phyloP scores from a whole-genome alignment of 441 rosid species.

The Brassica hybrid region DNA sequence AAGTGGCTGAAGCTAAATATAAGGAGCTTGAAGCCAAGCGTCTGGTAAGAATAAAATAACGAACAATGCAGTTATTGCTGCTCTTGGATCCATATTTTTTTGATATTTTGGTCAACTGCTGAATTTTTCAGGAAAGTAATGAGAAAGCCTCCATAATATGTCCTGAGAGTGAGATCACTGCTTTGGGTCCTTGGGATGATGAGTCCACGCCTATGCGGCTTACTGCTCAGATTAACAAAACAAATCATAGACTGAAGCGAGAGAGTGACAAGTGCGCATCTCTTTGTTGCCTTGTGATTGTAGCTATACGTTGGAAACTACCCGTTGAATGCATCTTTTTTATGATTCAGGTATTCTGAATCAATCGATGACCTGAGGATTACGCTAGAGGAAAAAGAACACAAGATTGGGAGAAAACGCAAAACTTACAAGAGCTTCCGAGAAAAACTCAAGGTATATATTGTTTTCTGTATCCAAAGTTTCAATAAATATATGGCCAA shows the following conservation, averaged over 20 bases:
- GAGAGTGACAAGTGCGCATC: slow-evolving; percentile 68
- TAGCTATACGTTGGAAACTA: background rate
- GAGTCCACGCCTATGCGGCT: slow-evolving; percentile 75
- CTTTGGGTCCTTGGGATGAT: slow-evolving; percentile 74
- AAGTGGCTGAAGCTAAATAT: slow-evolving; percentile 63
- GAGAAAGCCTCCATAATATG: slow-evolving; percentile 88
- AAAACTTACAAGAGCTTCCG: slow-evolving; percentile 58
- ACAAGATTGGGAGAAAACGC: slow-evolving; percentile 60
- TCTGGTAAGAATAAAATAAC: slow-evolving; percentile 45
- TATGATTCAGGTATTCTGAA: slow-evolving; percentile 67
- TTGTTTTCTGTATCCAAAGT: background rate
- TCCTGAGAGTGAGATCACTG: slow-evolving; percentile 78
- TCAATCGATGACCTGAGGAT: slow-evolving; percentile 79
- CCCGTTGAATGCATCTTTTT: slow-evolving; percentile 17
- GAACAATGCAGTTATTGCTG: background rate
- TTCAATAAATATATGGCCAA: background rate
- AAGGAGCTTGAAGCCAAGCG: slow-evolving; percentile 60
- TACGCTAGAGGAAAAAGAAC: slow-evolving; percentile 61
- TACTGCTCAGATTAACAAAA: slow-evolving; percentile 61
- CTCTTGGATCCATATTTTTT: background rate
- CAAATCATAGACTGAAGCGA: slow-evolving; percentile 70
- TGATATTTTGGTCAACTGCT: background rate
- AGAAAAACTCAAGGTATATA: slow-evolving; percentile 65
- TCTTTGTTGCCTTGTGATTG: slow-evolving; percentile 11
- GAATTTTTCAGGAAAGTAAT: slow-evolving; percentile 57